Conservation (phyloP, 2,329 filamentous ascomycete genomes). For the Fusarium floridanum region DNA sequence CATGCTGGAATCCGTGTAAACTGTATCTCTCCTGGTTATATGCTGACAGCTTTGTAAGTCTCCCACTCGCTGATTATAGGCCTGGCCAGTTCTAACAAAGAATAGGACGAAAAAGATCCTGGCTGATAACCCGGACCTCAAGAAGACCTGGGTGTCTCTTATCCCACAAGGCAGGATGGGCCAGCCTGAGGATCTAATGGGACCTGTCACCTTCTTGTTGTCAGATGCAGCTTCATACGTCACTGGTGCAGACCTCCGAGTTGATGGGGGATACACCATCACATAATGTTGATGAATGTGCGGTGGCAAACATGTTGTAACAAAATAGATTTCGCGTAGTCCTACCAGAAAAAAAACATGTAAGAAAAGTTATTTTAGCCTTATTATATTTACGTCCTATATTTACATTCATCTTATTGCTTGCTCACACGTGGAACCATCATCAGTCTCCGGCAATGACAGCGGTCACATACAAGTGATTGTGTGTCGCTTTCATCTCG, state of each 20-base stretch:
- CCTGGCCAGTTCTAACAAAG: neutral
- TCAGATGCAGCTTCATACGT: slow-evolving; percentile 84
- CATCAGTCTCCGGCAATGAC: too few species aligned
- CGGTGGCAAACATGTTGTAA: neutral
- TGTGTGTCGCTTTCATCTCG: too few species aligned
- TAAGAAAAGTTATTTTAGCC: neutral
- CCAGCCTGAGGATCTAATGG: slow-evolving; percentile 90
- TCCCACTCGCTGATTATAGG: accelerated
- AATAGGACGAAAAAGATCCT: slow-evolving; percentile 89
- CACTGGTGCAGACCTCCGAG: slow-evolving; percentile 78
- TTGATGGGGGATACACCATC: slow-evolving; percentile 86
- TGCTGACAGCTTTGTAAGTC: slow-evolving; percentile 90
- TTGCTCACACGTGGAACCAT: too few species aligned
- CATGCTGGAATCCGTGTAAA: slow-evolving; percentile 89
- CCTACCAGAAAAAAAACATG: neutral
- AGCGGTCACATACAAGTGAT: too few species aligned
- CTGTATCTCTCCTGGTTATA: slow-evolving; percentile 94
- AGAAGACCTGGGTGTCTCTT: slow-evolving; percentile 88
- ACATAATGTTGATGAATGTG: slow-evolving; percentile 63
- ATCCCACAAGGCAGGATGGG: slow-evolving; percentile 97
- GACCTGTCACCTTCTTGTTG: slow-evolving; percentile 86
- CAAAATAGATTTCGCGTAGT: neutral
- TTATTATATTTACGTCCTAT: neutral
- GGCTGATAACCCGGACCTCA: slow-evolving; percentile 93
- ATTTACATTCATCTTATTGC: neutral